Conservation (phyloP, 1,284 basidiomycete genomes). For the Cutaneotrichosporon cavernicola region DNA sequence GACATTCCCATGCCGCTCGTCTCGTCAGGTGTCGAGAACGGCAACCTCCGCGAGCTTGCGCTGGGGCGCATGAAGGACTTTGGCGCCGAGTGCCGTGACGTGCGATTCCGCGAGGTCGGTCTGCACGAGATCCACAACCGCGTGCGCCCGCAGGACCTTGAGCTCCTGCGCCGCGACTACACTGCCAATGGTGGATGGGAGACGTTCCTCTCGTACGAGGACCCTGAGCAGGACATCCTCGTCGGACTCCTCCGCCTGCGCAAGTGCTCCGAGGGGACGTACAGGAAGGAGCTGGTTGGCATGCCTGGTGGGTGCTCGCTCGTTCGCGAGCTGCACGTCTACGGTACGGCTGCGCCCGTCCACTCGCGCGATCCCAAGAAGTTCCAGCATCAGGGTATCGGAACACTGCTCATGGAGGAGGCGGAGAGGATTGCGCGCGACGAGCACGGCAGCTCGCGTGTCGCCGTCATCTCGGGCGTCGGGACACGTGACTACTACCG, state of each 20-base stretch:
- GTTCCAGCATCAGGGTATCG: conserved; percentile 98
- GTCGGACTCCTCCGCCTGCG: conserved; percentile 88
- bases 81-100: conserved; percentile 94
- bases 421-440: conserved; percentile 97
- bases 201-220: conserved; percentile 98
- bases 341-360: conserved; percentile 95
- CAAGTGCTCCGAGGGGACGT: conserved; percentile 95
- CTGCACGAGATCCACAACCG: conserved; percentile 99
- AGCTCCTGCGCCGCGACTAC: conserved; percentile 96
- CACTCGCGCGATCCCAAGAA: conserved; percentile 97
- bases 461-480: conserved; percentile 95
- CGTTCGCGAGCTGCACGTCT: conserved; percentile 96
- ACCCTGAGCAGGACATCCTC: conserved; percentile 93
- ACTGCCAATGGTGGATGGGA: conserved; percentile 98
- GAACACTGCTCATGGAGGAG: conserved; percentile 97
- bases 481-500: conserved; percentile 94
- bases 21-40: conserved; percentile 95
- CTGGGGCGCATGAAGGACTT: conserved; percentile 99
- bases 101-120: conserved; percentile 96
- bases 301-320: conserved; percentile 82
- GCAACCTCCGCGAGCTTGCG: conserved; percentile 93
- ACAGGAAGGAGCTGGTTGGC: conserved; percentile 84
- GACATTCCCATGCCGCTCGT: conserved; percentile 96
- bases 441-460: conserved; percentile 79
- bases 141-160: conserved; percentile 91